Evolutionary conservation across 495 filamentous ascomycete genomes (phyloP), one percentile per base, ranked within the genome.

Genomic region (Penicillium odoratum): DNA sequence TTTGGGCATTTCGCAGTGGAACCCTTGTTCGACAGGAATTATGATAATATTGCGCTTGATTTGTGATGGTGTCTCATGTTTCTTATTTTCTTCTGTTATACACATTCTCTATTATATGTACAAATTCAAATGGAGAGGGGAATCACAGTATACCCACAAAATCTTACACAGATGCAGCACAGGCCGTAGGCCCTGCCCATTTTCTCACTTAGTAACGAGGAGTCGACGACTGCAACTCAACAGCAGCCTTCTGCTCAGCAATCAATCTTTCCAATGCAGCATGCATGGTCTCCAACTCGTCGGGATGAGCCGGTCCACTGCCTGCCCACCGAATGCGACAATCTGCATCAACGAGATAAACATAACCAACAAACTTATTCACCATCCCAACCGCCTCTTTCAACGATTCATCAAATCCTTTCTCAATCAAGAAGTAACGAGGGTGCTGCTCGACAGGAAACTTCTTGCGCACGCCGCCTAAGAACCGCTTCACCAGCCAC

Each of bases 261-360:
- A 90, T 66, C 55, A 98, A 73, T 69, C 83, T 86, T 68, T 69
- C 78, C 48, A 92, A 52, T 1, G 88, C 88, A 63, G 78, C 87
- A 8, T 87, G 84, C 63, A 99, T 63, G 4, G 84, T 81, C 53
- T 88, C 83, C 68, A 80, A 81, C 78, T 98, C 94, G 18, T 78
- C 80, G 5, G 72, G 78, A 46, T 86, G 80, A 13, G 89, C 88
- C 40, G 77, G 70, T n/a, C 91, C 94, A 71, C 91, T 93, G 4
- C 90, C 94, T 0, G 93, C 94, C 94, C 94, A 99, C 34, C 94
- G 83, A 57, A 99, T 97, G 74, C 82, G 87, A 74, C 91, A 95
- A 47, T 91, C 75, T 62, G 84, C 77, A 75, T 99, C 94, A 56
- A 99, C 72, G 54, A 99, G 78, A 75, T 96, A 99, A 28, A 92